These are phyloP conservation scores for Cadophora malorum DNA, from an alignment of 2,329 filamentous ascomycete genomes.

Conservation along the genomic window DNA sequence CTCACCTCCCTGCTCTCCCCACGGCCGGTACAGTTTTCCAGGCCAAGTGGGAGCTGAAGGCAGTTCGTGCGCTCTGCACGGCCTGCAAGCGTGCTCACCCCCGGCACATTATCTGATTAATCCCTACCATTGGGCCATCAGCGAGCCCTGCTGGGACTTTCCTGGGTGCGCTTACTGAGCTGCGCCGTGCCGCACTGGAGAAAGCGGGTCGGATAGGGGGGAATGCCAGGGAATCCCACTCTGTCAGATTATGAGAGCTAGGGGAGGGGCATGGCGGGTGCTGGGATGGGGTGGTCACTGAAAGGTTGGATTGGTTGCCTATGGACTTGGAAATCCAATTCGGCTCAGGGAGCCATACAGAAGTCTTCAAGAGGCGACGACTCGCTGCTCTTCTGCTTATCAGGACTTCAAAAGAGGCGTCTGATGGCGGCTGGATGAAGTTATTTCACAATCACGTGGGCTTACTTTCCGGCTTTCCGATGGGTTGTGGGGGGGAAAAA, in stretches of 20 bases:
- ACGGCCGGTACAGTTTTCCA: background rate
- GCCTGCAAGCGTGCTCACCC: background rate
- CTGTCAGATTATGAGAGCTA: conserved; percentile 7
- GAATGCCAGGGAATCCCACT: conserved; percentile 14
- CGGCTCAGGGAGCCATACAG: background rate
- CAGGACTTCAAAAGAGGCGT: background rate
- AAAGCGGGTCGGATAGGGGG: conserved; percentile 8
- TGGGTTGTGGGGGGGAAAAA: background rate
- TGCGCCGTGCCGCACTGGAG: conserved; percentile 27
- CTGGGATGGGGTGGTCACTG: background rate
- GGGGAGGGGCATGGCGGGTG: background rate
- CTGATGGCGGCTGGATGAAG: background rate
- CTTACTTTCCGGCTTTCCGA: background rate
- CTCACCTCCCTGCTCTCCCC: background rate
- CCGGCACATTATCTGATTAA: conserved; percentile 23
- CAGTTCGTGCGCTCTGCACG: conserved; percentile 19
- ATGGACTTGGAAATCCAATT: background rate
- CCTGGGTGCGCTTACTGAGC: background rate
- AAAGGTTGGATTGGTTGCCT: background rate
- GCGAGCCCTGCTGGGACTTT: background rate
- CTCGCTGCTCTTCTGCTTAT: background rate
- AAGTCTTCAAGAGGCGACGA: background rate
- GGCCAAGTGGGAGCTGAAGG: conserved; percentile 25
- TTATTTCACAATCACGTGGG: background rate
- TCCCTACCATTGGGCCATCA: conserved; percentile 18